Evolutionary conservation across 2,329 filamentous ascomycete genomes (phyloP).

Genomic region (Nemania serpens): DNA sequence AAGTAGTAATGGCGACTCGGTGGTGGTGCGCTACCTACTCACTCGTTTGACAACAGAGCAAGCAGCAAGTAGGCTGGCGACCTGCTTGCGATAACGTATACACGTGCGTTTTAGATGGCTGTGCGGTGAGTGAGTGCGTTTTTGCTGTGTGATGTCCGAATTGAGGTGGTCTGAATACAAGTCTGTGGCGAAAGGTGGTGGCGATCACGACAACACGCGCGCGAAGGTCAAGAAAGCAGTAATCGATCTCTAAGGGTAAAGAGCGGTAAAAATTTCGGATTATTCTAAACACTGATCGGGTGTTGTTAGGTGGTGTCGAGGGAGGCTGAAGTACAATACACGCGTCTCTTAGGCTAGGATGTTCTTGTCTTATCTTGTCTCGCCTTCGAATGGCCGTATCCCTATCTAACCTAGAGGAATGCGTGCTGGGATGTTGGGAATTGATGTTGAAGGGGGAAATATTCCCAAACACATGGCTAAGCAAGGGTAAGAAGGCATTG

Average conservation of each 20-base stretch:
- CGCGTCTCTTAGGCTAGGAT: conserved; percentile 5
- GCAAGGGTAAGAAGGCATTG: conserved; percentile 2
- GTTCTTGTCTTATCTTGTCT: neutral
- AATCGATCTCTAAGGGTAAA: conserved; percentile 11
- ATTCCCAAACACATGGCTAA: conserved; percentile 17
- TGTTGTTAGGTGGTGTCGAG: conserved; percentile 18
- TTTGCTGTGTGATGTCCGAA: neutral
- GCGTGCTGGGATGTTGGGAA: conserved; percentile 8
- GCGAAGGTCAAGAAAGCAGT: neutral
- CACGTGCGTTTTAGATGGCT: neutral
- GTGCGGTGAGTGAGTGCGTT: too few species aligned
- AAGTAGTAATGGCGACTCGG: neutral
- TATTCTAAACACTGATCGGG: conserved; percentile 11
- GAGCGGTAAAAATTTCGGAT: conserved; percentile 1
- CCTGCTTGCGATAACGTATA: conserved; percentile 13
- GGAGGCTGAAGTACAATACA: conserved; percentile 12
- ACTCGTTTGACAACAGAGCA: conserved; percentile 1
- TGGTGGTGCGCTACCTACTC: conserved; percentile 5
- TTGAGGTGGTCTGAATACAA: neutral
- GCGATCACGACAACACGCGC: neutral
- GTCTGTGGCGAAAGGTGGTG: neutral
- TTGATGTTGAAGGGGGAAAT: conserved; percentile 18
- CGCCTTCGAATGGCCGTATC: neutral
- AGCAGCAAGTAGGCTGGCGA: conserved; percentile 10
- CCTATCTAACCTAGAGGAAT: conserved; percentile 16